Evolutionary conservation across 352 stramenopile genomes (phyloP).

Genomic region (Peronospora belbahrii): DNA sequence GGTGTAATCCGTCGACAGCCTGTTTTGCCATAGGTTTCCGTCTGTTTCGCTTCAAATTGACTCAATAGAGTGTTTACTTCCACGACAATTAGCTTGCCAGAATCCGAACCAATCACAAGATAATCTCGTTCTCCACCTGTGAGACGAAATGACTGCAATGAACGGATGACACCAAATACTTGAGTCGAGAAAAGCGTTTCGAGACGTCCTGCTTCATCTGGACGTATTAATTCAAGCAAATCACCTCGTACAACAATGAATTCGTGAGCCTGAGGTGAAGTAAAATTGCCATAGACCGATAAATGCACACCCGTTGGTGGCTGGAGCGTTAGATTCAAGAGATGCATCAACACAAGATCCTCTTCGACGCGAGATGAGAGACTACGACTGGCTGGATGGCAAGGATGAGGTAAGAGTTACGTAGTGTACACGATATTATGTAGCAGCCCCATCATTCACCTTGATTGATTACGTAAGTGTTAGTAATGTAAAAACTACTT

Average conservation of each 20-base stretch:
- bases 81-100: conserved; percentile 93
- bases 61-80: conserved; percentile 84
- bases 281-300: conserved; percentile 90
- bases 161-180: conserved; percentile 89
- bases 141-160: conserved; percentile 86
- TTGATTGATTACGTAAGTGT: no score
- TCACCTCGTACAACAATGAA: conserved; percentile 91
- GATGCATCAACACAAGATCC: no score
- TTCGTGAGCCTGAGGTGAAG: conserved; percentile 87
- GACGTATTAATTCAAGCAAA: conserved; percentile 90
- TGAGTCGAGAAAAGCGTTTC: conserved; percentile 77
- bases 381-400: no score
- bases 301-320: conserved; percentile 71
- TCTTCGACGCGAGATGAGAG: no score
- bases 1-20: conserved; percentile 95
- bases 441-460: no score
- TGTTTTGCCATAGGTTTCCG: conserved; percentile 94
- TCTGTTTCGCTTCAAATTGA: conserved; percentile 85
- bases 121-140: conserved; percentile 90
- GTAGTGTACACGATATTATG: no score
- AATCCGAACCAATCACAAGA: conserved; percentile 93
- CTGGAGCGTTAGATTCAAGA: conserved; percentile 86
- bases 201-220: conserved; percentile 61
- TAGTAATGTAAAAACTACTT: no score
- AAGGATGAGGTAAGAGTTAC: no score